Base-by-base conservation (phyloP, 345 rosid species). In the Pseudoturritis turrita region DNA sequence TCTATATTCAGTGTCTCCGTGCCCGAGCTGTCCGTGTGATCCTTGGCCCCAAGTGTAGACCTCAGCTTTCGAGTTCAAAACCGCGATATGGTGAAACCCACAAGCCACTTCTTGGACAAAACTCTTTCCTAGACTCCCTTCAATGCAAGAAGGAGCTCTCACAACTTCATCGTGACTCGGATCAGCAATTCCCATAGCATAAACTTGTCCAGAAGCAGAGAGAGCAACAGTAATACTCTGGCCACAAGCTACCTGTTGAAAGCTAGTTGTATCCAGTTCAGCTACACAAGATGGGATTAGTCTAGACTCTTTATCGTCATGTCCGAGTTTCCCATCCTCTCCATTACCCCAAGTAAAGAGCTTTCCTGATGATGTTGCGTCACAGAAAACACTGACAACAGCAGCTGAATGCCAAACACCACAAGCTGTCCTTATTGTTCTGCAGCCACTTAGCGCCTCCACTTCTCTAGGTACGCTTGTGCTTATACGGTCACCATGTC, bases 381-480 rank as follows among this genome's bases (percentile, higher is more conserved):
- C 85, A 36, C 61, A 50, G 51, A 49, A 74, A 68, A 82, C 81
- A 71, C 72, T 79, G 29, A 83, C 87, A 67, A 87, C 59, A 31
- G 91, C 91, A 73, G 91, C 87, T 43, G 88, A 80, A 83, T 87
- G 91, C 91, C 89, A 87, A 43, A 83, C 82, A 26, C 91, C 89
- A 75, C 91, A 83, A 57, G 91, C 77, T 46, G 75, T 78, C 33
- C 21, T 74, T 33, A 83, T 62, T 1, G 87, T 83, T 65, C 83
- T 85, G 5, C 82, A 79, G 28, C 82, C 83, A 31, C 60, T 79
- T 65, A 87, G 63, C 3, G 74, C 78, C 58, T 87, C 86, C 7
- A 82, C 92, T 77, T 87, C 86, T 70, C 88, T 79, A 7, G 92
- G 92, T 67, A 77, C 47, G 63, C 40, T 70, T 46, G 73, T 75